Evolutionary conservation across 2,329 filamentous ascomycete genomes (phyloP), one percentile per base, ranked within the genome.

Genomic region (Arachnomyces sp.): DNA sequence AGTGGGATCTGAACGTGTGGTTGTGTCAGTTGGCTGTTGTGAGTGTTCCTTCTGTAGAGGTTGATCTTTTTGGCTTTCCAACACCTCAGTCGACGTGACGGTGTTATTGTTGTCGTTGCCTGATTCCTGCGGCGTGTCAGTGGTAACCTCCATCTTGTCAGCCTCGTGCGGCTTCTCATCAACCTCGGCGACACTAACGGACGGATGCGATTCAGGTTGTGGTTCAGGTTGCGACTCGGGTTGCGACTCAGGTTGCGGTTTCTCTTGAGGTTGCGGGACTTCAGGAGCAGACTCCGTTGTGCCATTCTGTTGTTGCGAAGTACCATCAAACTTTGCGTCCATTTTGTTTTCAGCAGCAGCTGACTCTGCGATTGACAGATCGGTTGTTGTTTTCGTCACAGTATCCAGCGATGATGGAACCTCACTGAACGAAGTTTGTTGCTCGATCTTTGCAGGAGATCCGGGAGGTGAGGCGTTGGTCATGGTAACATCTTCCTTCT

Each of bases 381-480:
- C 37, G 15, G 18, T 15, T 6, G 31, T 12, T 5, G 37, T 34
- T 5, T 39, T 31, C 7, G 31, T 31, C 8, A 28, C 31, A 12
- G 28, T 13, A 3, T 32, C 28, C 15, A 34, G 28, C 14, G 39
- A 37, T 3, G 32, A 18, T 25, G 12, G 34, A 7, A 32, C 12
- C 31, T 32, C 31, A 14, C n/a, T 32, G 12, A 32, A 13, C 8
- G 33, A 30, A 34, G 38, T n/a, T 28, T 17, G n/a, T 21, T 34
- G 41, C 28, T 43, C 43, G 8, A 46, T 43, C 21, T 25, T 25
- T 5, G 21, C 5, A 12, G 54, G 54, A 5, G 57, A 57, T 42
- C 60, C 60, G 4, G 58, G 56, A 29, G 55, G 50, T 4, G 59
- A 55, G 5, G 52, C 42, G 17, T 31, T 25, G 16, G 13, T 12